Evolutionary conservation across 2,329 filamentous ascomycete species (phyloP).

Genomic region (Fusarium oxysporum): DNA sequence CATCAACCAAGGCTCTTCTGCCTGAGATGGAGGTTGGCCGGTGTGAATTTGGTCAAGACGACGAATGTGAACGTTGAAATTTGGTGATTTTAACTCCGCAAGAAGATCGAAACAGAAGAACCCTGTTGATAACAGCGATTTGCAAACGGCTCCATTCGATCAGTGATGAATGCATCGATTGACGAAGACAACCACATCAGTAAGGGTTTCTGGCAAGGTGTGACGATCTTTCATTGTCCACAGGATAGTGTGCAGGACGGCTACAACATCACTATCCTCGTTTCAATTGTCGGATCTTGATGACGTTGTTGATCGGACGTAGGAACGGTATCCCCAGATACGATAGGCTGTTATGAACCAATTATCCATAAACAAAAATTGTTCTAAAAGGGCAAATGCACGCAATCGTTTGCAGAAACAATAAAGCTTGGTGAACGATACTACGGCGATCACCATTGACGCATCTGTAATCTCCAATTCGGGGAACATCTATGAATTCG

Average conservation of each 20-base stretch:
- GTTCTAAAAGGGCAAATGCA: slow-evolving; percentile 40
- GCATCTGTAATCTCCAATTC: not conserved
- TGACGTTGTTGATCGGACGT: slow-evolving; percentile 35
- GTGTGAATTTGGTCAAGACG: slow-evolving; percentile 31
- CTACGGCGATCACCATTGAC: not conserved
- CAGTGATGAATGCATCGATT: slow-evolving; percentile 36
- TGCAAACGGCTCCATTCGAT: slow-evolving; percentile 37
- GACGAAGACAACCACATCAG: slow-evolving; percentile 27
- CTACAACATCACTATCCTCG: slow-evolving; percentile 45
- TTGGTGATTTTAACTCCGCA: not conserved
- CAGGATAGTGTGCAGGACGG: slow-evolving; percentile 43
- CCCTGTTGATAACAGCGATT: slow-evolving; percentile 33
- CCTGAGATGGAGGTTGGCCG: slow-evolving; percentile 36
- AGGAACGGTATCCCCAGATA: slow-evolving; percentile 38
- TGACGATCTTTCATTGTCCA: slow-evolving; percentile 40
- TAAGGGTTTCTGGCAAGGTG: slow-evolving; percentile 29
- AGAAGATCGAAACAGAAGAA: slow-evolving; percentile 26
- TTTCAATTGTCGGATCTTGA: slow-evolving; percentile 40
- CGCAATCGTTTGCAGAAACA: slow-evolving; percentile 28
- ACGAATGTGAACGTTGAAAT: slow-evolving; percentile 7
- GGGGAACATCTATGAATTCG: not conserved
- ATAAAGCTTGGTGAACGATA: not conserved
- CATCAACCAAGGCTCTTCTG: slow-evolving; percentile 21
- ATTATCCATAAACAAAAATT: slow-evolving; percentile 32
- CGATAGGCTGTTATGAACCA: slow-evolving; percentile 35